Base-by-base conservation (phyloP, 106 monocot species). In the Platanthera guangdongensis region DNA sequence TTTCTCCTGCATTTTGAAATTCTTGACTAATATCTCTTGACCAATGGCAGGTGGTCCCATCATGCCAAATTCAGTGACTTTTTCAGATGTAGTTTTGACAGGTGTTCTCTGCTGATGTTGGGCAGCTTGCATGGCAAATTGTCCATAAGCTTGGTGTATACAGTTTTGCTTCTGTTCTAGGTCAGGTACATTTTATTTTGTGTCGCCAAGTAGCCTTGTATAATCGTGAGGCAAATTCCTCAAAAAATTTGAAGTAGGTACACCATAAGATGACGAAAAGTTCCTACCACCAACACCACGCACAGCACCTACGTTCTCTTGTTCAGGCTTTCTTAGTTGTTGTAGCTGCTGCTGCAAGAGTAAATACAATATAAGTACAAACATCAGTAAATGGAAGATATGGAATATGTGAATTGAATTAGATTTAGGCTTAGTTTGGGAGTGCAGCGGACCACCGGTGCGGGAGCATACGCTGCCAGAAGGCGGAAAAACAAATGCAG, bases 1-100 rank as follows among this genome's bases (percentile, higher is more conserved):
- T 45, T 94, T 76, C 11, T 94, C 94, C 82, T 94, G 97, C 83
- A 94, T 87, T 50, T 90, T 97, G 51, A 85, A 32, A 77, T 79
- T 85, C n/a, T 81, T 79, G 32, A 52, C 52, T 14, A 48, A 77
- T 14, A 85, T 47, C 22, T 90, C 95, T 51, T 92, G 83, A 46
- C 83, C 85, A 72, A 83, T 86, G 25, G 68, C 69, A 71, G 84
- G 78, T 16, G 79, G 63, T 7, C 82, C 76, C 63, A 79, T 81
- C 73, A 79, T 79, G 47, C 54, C 74, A 72, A 84, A 74, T 75
- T 82, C 88, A 47, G 78, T 77, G 77, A 87, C 85, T 45, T 89
- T 88, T 49, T 87, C 88, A 16, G 72, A 54, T 68, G 81, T 79
- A 22, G 80, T 59, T 73, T 75, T 89, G 0, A 60, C 87, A 62